These are phyloP conservation scores for Sordariomycetes sp. DNA, from an alignment of 2,329 filamentous ascomycete genomes.

Conservation along the genomic window DNA sequence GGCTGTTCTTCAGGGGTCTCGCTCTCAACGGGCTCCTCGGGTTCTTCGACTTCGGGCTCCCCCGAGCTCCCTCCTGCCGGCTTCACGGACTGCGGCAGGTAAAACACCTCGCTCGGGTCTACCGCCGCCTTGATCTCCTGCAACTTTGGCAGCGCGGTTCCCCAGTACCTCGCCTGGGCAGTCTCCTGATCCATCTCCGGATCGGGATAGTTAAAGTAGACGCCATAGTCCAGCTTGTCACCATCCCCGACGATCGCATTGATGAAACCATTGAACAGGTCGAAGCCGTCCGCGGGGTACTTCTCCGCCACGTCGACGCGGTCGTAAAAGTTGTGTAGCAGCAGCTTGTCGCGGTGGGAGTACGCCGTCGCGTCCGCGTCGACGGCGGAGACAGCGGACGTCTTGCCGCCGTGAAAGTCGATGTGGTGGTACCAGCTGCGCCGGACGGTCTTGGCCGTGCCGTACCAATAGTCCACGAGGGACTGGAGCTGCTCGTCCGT, in stretches of 20 bases:
- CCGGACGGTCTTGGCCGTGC: conserved; percentile 7
- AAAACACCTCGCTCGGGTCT: conserved; percentile 27
- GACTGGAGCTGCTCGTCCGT: conserved; percentile 11
- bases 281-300: conserved; percentile 22
- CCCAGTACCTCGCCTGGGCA: conserved; percentile 25
- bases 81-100: conserved; percentile 22
- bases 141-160: conserved; percentile 19
- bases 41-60: neutral
- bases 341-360: conserved; percentile 30
- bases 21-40: neutral
- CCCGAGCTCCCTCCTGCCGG: neutral
- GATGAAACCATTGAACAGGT: conserved; percentile 21
- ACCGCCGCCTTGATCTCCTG: conserved; percentile 21
- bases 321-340: conserved; percentile 40
- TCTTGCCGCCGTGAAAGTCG: conserved; percentile 20
- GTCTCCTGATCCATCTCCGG: conserved; percentile 19
- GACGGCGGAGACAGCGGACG: conserved; percentile 22
- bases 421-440: conserved; percentile 11
- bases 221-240: conserved; percentile 19
- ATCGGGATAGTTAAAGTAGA: conserved; percentile 31
- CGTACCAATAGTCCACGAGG: conserved; percentile 11
- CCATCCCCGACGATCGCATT: conserved; percentile 18
- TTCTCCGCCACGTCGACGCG: conserved; percentile 15
- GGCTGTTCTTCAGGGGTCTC: neutral
- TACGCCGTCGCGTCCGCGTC: conserved; percentile 19